Percentiles rank a stretch among this genome's conserved stretches.
Conservation (phyloP, 1,284 basidiomycete species). For the Ganoderma boninense region DNA sequence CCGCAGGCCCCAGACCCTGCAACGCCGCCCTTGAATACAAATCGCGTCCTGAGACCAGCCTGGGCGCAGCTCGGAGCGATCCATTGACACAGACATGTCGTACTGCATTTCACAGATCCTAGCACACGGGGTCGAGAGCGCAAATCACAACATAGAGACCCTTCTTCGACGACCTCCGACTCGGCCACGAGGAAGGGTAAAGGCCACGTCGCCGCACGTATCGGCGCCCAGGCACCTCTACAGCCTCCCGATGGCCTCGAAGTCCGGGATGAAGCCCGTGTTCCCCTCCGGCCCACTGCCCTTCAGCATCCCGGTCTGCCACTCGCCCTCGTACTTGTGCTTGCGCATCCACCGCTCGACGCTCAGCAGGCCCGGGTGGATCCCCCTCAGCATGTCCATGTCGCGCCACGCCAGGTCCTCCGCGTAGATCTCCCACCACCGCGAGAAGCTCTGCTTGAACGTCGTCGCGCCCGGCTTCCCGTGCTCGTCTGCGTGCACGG, state of each 20-base stretch:
- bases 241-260: background rate
- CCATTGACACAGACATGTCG: background rate
- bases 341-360: constrained; percentile 39
- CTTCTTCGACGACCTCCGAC: background rate
- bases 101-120: background rate
- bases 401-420: constrained; percentile 48
- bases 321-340: constrained; percentile 26
- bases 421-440: constrained; percentile 49
- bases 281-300: constrained; percentile 9
- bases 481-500: constrained; percentile 40
- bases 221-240: background rate
- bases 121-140: background rate
- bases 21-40: background rate
- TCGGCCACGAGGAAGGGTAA: background rate
- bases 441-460: constrained; percentile 47
- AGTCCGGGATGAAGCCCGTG: background rate
- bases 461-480: constrained; percentile 41
- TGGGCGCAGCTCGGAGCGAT: background rate
- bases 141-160: background rate
- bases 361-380: constrained; percentile 42
- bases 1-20: background rate
- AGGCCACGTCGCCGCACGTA: background rate
- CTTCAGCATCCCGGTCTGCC: constrained; percentile 18
- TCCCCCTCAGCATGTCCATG: constrained; percentile 33
- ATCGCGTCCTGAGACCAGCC: background rate